Evolutionary conservation across 2,329 filamentous ascomycete genomes (phyloP).

Genomic region (Chalaropsis thielavioides): DNA sequence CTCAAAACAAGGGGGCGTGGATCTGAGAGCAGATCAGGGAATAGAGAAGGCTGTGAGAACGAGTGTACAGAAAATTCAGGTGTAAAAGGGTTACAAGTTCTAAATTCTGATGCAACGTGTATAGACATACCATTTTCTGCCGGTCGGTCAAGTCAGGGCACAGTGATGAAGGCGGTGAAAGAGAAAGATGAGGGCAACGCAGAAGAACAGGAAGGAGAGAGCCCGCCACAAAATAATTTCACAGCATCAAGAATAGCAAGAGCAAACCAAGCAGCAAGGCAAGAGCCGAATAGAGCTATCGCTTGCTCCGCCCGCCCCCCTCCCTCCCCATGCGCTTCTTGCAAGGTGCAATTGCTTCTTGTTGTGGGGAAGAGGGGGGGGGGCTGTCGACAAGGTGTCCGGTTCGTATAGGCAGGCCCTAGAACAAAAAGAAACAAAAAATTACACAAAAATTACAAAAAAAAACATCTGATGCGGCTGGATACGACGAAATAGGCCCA

Average conservation of each 20-base stretch:
- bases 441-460: not conserved
- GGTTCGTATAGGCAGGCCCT: not conserved
- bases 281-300: not conserved
- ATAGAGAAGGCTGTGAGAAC: not conserved
- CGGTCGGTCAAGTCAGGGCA: not conserved
- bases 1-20: conserved; percentile 4
- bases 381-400: not conserved
- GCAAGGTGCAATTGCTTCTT: too few relatives aligned
- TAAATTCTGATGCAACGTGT: too few relatives aligned
- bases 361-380: not conserved
- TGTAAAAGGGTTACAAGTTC: not conserved
- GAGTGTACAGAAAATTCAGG: not conserved
- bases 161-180: not conserved
- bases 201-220: not conserved
- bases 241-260: not conserved
- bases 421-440: not conserved
- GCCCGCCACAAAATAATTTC: not conserved
- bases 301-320: too few relatives aligned
- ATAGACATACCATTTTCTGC: not conserved
- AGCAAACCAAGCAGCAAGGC: not conserved
- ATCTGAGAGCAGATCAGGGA: conserved; percentile 1
- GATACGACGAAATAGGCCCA: not conserved
- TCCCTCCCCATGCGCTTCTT: not conserved
- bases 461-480: not conserved
- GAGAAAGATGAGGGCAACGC: not conserved